These are phyloP conservation scores for Entonaema liquescens DNA, from an alignment of 495 filamentous ascomycete genomes.

Conservation along the genomic window DNA sequence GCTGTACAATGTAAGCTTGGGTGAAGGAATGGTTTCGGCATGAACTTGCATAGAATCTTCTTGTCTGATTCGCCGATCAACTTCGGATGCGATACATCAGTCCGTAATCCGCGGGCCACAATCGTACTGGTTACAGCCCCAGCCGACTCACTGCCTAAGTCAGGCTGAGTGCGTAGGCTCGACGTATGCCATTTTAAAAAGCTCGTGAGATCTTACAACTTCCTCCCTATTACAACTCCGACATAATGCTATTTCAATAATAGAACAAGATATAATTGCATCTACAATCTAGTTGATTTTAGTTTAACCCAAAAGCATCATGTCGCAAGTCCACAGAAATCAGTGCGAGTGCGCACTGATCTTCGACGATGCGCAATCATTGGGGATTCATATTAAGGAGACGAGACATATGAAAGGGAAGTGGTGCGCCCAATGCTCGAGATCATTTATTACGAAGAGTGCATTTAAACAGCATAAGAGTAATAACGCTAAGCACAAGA, in stretches of 20 bases:
- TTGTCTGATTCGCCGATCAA: conserved; percentile 19
- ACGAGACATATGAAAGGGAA: conserved; percentile 27
- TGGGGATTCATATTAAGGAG: conserved; percentile 7
- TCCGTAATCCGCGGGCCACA: background rate
- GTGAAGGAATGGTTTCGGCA: background rate
- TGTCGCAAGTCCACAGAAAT: background rate
- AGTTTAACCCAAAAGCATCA: background rate
- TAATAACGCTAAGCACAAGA: conserved; percentile 8
- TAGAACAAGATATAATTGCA: background rate
- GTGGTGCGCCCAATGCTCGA: conserved; percentile 20
- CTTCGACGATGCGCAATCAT: conserved; percentile 1
- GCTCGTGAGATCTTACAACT: background rate
- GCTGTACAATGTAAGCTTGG: background rate
- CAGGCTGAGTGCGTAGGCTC: conserved; percentile 18
- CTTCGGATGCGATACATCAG: conserved; percentile 22
- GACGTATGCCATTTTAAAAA: conserved; percentile 3
- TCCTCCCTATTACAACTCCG: background rate
- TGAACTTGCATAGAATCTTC: background rate
- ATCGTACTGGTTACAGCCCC: background rate
- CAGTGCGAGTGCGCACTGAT: conserved; percentile 23
- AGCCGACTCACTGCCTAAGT: conserved; percentile 10
- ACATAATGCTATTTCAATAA: background rate
- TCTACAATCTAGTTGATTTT: background rate
- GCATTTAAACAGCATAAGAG: conserved; percentile 20
- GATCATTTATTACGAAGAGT: background rate